Evolutionary conservation across 1,284 basidiomycete genomes (phyloP), one percentile per base, ranked within the genome.

Genomic region (Pascua sp.): DNA sequence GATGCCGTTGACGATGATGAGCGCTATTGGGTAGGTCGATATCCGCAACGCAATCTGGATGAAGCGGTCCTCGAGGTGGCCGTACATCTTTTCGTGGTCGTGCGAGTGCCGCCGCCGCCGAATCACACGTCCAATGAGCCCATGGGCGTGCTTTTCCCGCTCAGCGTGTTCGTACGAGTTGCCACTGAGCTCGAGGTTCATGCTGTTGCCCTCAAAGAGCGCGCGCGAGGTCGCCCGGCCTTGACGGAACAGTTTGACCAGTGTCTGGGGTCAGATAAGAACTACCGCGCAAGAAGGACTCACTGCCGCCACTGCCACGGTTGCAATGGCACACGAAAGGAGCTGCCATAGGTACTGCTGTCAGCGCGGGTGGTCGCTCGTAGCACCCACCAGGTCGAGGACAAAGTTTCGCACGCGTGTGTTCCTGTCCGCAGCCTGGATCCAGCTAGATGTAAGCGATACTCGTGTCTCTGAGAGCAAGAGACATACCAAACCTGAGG

Each of bases 311-410:
- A 71, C 67, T 2, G 63, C 49, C 2, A 61, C 47, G 8, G 62
- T 60, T 4, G 70, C 67, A 15, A 72, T 56, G 37, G 61, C 13
- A 38, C 65, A 65, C 4, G 70, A 65, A 36, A 69, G 49, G 5
- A 66, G 57, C 49, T 72, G 69, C 69, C 69, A 71, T 5, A 72
- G 61, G 47, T 71, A 72, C 64, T 68, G 51, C 13, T 3, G 52
- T 47, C 37, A 47, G 39, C 36, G 24, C 15, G 2, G 12, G 10
- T 2, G 18, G 13, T 18, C 15, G 42, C 5, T 8, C n/a, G 11
- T 15, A 38, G 15, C 5, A 56, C 61, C 43, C 38, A 66, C 64
- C 10, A 70, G 50, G 42, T 70, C 68, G 10, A 68, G 54, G 12
- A 70, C 61, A 50, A 67, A 59, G 44, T 65, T 63, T 4, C 44